phyloP scores from a whole-genome alignment of 2,329 filamentous ascomycete genomes.

The Whalleya microplaca region DNA sequence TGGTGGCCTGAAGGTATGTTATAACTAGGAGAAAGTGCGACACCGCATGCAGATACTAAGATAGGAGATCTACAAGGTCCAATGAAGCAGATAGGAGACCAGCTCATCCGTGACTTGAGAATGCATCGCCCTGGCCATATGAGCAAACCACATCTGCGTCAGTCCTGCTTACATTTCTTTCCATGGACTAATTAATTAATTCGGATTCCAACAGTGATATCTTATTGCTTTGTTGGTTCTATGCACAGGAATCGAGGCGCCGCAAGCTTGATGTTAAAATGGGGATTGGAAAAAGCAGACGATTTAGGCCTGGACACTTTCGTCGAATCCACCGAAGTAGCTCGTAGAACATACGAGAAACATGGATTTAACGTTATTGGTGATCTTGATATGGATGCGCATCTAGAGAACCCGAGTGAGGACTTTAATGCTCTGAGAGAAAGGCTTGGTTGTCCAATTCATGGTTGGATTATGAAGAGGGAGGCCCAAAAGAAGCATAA shows the following conservation, averaged over 20 bases:
- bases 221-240: constrained; percentile 17
- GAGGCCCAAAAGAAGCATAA: too few relatives aligned
- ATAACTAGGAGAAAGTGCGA: neutral
- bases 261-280: constrained; percentile 18
- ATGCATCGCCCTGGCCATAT: constrained; percentile 13
- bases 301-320: constrained; percentile 12
- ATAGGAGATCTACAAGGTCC: constrained; percentile 5
- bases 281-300: constrained; percentile 11
- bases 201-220: constrained; percentile 5
- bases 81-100: constrained; percentile 17
- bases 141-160: constrained; percentile 22
- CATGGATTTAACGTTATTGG: constrained; percentile 32
- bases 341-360: constrained; percentile 13
- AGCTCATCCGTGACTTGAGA: constrained; percentile 10
- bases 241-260: constrained; percentile 15
- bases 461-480: constrained; percentile 15
- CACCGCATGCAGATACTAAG: neutral
- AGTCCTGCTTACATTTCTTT: constrained; percentile 6
- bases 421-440: constrained; percentile 2
- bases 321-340: constrained; percentile 17
- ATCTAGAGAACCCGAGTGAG: neutral
- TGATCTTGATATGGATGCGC: constrained; percentile 5
- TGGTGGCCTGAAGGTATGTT: constrained; percentile 21
- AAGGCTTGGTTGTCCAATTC: constrained; percentile 10
- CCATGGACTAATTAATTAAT: too few relatives aligned